These are phyloP conservation scores for Penicillium argentinense DNA, from an alignment of 495 filamentous ascomycete species.

Conservation along the genomic window DNA sequence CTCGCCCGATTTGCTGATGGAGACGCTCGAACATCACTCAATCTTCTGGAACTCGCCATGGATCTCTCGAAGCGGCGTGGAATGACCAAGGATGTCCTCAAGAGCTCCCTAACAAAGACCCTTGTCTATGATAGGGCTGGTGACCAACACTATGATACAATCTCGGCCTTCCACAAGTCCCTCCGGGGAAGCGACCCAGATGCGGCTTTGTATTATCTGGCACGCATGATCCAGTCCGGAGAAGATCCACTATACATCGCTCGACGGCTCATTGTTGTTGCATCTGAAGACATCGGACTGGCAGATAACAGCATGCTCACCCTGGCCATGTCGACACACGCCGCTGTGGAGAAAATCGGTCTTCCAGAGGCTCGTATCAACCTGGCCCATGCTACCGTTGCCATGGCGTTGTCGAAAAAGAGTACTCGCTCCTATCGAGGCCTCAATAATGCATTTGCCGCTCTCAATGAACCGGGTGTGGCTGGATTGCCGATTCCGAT, in stretches of 20 bases:
- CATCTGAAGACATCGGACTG: conserved; percentile 88
- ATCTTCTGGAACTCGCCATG: conserved; percentile 86
- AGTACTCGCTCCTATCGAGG: conserved; percentile 83
- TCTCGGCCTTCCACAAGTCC: conserved; percentile 95
- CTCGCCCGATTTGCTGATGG: conserved; percentile 85
- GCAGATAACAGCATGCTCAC: conserved; percentile 85
- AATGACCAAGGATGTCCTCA: conserved; percentile 66
- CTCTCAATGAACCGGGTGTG: conserved; percentile 74
- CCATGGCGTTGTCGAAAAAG: conserved; percentile 79
- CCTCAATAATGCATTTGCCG: conserved; percentile 72
- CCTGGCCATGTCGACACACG: conserved; percentile 80
- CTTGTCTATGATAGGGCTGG: conserved; percentile 92
- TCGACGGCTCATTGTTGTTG: conserved; percentile 85
- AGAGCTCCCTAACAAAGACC: conserved; percentile 79
- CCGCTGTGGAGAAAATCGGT: conserved; percentile 84
- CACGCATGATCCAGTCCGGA: conserved; percentile 92
- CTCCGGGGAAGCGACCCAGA: conserved; percentile 84
- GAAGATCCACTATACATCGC: conserved; percentile 94
- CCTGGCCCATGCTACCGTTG: conserved; percentile 81
- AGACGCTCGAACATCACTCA: conserved; percentile 88
- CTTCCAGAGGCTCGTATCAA: conserved; percentile 95
- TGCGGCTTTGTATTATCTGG: conserved; percentile 88
- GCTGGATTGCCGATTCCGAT: conserved; percentile 78
- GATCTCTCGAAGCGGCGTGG: conserved; percentile 53
- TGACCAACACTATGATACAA: conserved; percentile 93